Base-by-base conservation (phyloP, 441 rosid genomes). In the Jatropha multifida region DNA sequence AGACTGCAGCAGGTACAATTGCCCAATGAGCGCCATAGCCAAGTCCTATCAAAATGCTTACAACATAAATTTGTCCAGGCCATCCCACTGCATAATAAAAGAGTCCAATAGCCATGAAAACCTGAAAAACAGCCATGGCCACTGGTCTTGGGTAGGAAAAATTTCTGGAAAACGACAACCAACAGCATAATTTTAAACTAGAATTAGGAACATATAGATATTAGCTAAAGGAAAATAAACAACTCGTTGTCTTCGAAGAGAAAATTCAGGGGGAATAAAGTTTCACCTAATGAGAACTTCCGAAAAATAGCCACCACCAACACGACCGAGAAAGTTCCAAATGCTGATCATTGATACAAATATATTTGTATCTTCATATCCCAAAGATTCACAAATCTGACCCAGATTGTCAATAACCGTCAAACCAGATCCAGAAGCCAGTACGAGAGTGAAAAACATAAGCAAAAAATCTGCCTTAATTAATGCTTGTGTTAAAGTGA, bases 301-400 rank as follows among this genome's bases (percentile, higher is more conserved):
- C 4, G 98, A 96, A 78, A 94, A 91, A 83, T 89, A 92, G 77
- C 99, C 99, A 5, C 98, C 98, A 2, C 94, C 96, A 67, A 96
- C 75, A 7, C 98, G 93, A 41, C 99, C 98, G 70, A 96, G 97
- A 80, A 96, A 96, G 88, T 96, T 96, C 97, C 98, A 96, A 81
- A 96, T 90, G 83, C 98, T 96, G 79, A 96, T 89, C 98, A 96
- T 84, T 62, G 98, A 96, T 55, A 94, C 97, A 78, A 89, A 92
- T 58, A 94, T 92, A 74, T 90, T 94, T 23, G 96, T 76, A 81
- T 91, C 88, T 72, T 88, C 81, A 65, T 91, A 90, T 40, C 98
- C 97, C 27, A 96, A 85, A 77, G 99, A 96, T 75, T 91, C 90
- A 81, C 96, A 88, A 91, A 92, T 87, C 90, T 96, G 99, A 71